Base-by-base conservation (phyloP, 2,329 filamentous ascomycete species). In the Juglanconis oblonga region DNA sequence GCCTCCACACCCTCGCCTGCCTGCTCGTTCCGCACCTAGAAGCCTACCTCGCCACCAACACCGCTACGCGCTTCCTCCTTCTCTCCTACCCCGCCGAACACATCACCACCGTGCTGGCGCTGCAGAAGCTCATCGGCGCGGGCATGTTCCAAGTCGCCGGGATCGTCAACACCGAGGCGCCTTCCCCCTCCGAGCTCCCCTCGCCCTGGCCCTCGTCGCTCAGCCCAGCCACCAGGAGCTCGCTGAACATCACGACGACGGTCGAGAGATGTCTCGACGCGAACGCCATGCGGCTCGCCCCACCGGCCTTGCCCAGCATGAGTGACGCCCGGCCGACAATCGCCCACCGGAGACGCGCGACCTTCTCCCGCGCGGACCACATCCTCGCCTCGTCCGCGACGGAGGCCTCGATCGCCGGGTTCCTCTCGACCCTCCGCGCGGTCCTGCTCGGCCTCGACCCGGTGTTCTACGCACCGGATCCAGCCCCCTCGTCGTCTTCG, bases 11-110 rank as follows among this genome's bases (percentile, higher is more conserved):
- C 14, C 76, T 88, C 2, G 85, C 86, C 2, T 80, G 81, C 0
- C 74, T 87, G 2, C 77, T 88, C 29, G 75, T 87, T 44, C 83
- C 85, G 1, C 83, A 87, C 62, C 74, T 88, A 1, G 85, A 88
- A 65, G 79, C 80, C 0, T 87, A 86, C 63, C 74, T 88, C 52
- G 76, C 79, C 4, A 73, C 78, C 1, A 82, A 87, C 64, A 67
- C 77, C 2, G 73, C 79, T 42, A 80, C 83, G 24, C 79, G 80
- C 9, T 81, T 87, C 59, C 76, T 88, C 0, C 70, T 88, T 5
- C 74, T 88, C 8, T 82, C 87, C 58, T 88, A 85, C 63, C 79
- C 84, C 0, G 72, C 80, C 0, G 79, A 82, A 52, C 81, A 87
- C 62, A 74, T 88, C 2, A 66, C 79, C 2, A 85, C 84, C 3